Conservation (phyloP, 805 yeast genomes). For the Tetrapisispora phaffii region DNA sequence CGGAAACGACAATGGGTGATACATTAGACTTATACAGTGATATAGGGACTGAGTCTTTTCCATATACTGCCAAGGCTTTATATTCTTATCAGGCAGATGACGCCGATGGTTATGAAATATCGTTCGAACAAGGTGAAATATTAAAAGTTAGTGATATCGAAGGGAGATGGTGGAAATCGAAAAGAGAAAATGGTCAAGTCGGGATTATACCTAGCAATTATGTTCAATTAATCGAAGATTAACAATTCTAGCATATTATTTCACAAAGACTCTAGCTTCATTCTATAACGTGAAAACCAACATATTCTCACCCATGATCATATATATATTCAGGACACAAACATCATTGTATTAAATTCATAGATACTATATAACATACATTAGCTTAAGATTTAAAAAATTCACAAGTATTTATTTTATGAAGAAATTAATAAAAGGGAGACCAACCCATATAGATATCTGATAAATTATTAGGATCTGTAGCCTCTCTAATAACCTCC, state of each 20-base stretch:
- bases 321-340: background rate
- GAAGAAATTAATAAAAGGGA: constrained; percentile 44
- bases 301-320: background rate
- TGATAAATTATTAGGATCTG: constrained; percentile 56
- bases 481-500: constrained; percentile 70
- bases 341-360: background rate
- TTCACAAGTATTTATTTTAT: background rate
- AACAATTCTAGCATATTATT: background rate
- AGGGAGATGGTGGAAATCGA: constrained; percentile 99
- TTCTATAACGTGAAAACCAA: background rate
- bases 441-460: constrained; percentile 79
- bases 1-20: constrained; percentile 30
- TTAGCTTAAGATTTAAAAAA: background rate
- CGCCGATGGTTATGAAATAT: constrained; percentile 84
- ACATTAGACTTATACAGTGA: constrained; percentile 30
- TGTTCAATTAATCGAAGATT: constrained; percentile 55
- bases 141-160: constrained; percentile 84
- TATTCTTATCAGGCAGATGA: constrained; percentile 84
- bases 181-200: constrained; percentile 77
- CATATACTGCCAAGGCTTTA: constrained; percentile 77
- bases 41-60: constrained; percentile 40
- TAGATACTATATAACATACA: background rate
- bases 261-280: background rate
- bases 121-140: constrained; percentile 85
- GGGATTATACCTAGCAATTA: constrained; percentile 96